Evolutionary conservation across 768 basidiomycete species (phyloP).

Genomic region (Podaxis mareebaensis): DNA sequence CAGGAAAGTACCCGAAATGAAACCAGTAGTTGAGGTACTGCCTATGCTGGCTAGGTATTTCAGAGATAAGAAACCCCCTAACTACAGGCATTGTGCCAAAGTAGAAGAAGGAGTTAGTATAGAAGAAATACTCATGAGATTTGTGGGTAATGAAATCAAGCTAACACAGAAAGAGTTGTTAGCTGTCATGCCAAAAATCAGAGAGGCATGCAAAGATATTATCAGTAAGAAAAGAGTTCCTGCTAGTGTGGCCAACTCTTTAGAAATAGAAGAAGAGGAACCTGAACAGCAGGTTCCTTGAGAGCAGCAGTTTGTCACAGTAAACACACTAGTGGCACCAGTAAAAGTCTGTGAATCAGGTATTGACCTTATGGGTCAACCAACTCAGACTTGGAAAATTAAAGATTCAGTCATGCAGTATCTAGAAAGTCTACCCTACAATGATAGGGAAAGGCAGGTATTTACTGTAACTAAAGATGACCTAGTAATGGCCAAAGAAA

Average conservation of each 20-base stretch:
- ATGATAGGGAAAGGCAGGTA: no score
- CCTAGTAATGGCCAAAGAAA: no score
- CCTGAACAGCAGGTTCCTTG: no score
- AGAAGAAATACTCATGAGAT: neutral
- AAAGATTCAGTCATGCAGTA: no score
- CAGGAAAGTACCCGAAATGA: neutral
- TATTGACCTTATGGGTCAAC: no score
- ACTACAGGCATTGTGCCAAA: neutral
- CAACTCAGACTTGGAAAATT: no score
- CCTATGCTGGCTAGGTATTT: neutral
- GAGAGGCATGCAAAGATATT: neutral
- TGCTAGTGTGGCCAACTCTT: neutral
- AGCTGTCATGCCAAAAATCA: neutral
- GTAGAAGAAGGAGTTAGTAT: neutral
- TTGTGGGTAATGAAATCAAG: neutral
- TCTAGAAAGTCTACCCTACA: no score
- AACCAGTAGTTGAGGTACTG: slow-evolving; percentile 6
- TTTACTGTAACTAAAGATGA: no score
- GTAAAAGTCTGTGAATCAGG: no score
- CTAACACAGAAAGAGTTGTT: slow-evolving; percentile 3
- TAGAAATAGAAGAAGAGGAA: no score
- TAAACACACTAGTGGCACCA: no score
- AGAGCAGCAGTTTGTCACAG: no score
- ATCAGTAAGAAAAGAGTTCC: neutral
- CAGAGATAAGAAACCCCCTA: neutral